Conservation (phyloP, 2,329 filamentous ascomycete genomes). For the Diaporthe citriasiana region DNA sequence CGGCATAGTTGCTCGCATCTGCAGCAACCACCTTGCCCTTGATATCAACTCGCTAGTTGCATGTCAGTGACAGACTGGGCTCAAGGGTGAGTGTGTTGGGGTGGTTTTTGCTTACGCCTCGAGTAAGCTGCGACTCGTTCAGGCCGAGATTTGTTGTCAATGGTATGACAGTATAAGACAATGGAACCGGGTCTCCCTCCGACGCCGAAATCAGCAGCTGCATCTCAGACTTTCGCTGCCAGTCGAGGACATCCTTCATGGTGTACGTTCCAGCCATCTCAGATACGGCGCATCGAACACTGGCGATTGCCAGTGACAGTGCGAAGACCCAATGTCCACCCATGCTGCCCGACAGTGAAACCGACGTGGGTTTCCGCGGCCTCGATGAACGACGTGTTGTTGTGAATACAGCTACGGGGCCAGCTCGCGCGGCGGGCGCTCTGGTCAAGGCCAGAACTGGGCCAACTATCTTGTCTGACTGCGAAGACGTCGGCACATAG, state of each 20-base stretch:
- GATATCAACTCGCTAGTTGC: constrained; percentile 59
- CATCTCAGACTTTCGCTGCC: constrained; percentile 58
- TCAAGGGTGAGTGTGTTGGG: constrained; percentile 25
- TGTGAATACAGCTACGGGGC: background rate
- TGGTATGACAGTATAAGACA: constrained; percentile 61
- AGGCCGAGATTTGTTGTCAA: constrained; percentile 59
- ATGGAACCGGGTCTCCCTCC: constrained; percentile 45
- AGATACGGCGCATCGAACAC: constrained; percentile 51
- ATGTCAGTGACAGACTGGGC: constrained; percentile 40
- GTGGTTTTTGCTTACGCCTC: constrained; percentile 53
- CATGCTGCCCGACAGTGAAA: constrained; percentile 52
- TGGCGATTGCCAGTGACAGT: constrained; percentile 51
- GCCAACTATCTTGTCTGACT: constrained; percentile 6
- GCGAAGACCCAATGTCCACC: constrained; percentile 46
- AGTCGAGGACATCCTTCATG: constrained; percentile 54
- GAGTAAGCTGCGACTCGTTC: constrained; percentile 55
- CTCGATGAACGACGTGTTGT: background rate
- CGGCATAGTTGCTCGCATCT: constrained; percentile 59
- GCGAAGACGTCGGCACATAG: constrained; percentile 12
- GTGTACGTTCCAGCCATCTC: constrained; percentile 51
- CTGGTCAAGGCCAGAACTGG: constrained; percentile 22
- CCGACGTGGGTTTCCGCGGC: constrained; percentile 56
- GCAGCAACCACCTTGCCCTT: constrained; percentile 61
- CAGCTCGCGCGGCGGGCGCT: constrained; percentile 1
- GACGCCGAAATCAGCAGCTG: constrained; percentile 54